Conservation (phyloP, 2,329 filamentous ascomycete genomes). For the Trichophyton simii region DNA sequence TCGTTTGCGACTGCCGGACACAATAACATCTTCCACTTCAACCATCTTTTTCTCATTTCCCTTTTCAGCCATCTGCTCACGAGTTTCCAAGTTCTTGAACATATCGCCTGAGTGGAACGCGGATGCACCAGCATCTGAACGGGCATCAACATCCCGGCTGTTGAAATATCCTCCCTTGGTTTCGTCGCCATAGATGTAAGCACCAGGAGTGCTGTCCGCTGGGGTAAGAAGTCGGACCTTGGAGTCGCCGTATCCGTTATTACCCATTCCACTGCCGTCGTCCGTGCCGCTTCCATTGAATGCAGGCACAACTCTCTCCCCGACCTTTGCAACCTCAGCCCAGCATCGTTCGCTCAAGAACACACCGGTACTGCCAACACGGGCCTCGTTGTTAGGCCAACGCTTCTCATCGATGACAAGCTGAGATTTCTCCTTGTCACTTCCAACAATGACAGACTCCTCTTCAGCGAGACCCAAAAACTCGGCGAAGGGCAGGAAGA, state of each 20-base stretch:
- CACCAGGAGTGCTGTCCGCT: conserved; percentile 39
- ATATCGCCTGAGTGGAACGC: conserved; percentile 87
- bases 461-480: conserved; percentile 80
- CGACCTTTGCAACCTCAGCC: conserved; percentile 72
- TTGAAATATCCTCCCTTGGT: conserved; percentile 72
- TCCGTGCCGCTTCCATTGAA: conserved; percentile 47
- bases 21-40: conserved; percentile 73
- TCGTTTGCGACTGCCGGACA: conserved; percentile 69
- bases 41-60: conserved; percentile 81
- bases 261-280: conserved; percentile 44
- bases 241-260: conserved; percentile 36
- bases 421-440: conserved; percentile 82
- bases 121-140: conserved; percentile 86
- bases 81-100: conserved; percentile 93
- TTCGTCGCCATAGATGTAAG: conserved; percentile 57
- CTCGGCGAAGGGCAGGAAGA: conserved; percentile 91
- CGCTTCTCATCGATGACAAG: conserved; percentile 81
- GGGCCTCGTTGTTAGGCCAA: conserved; percentile 85
- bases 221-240: conserved; percentile 44
- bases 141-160: conserved; percentile 62
- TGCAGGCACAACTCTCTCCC: conserved; percentile 46
- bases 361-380: conserved; percentile 80
- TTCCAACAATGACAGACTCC: conserved; percentile 76
- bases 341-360: conserved; percentile 94
- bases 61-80: conserved; percentile 88